Percentiles rank a stretch among this genome's conserved stretches.
These are phyloP conservation scores for Monilinia vaccinii-corymbosi DNA, from an alignment of 2,329 filamentous ascomycete species.

Conservation along the genomic window DNA sequence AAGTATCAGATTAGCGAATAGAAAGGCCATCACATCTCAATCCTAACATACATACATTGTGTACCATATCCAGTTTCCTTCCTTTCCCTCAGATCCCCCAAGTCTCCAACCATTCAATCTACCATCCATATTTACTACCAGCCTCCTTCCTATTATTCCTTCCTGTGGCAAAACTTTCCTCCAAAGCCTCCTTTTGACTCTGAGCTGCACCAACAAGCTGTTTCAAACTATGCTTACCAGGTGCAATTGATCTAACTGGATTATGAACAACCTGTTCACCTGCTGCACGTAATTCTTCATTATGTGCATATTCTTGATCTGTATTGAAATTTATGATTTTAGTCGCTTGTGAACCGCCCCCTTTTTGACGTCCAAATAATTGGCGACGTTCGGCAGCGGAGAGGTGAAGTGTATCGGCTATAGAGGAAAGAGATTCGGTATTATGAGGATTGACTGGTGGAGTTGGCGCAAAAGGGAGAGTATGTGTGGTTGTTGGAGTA, in stretches of 20 bases:
- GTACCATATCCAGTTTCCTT: not conserved
- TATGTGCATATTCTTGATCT: constrained; percentile 76
- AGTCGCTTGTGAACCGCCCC: constrained; percentile 38
- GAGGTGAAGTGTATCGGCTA: constrained; percentile 72
- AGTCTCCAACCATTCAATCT: not conserved
- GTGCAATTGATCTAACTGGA: constrained; percentile 71
- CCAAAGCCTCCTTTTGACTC: constrained; percentile 75
- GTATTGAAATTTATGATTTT: constrained; percentile 82
- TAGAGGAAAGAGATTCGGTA: constrained; percentile 52
- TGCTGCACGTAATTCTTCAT: constrained; percentile 63
- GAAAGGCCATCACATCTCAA: not conserved
- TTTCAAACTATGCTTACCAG: constrained; percentile 81
- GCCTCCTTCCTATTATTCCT: constrained; percentile 74
- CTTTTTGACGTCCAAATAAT: constrained; percentile 64
- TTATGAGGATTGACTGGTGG: constrained; percentile 22
- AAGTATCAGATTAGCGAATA: not conserved
- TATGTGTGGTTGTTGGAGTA: constrained; percentile 22
- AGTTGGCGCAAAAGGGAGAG: constrained; percentile 19
- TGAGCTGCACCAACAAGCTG: constrained; percentile 79
- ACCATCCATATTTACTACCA: constrained; percentile 78
- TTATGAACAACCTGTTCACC: constrained; percentile 68
- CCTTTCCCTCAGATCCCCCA: not conserved
- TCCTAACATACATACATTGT: not conserved
- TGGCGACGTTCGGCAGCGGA: constrained; percentile 69
- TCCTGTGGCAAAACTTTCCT: constrained; percentile 83